These are phyloP conservation scores for Ascochyta rabiei DNA, from an alignment of 2,329 filamentous ascomycete genomes.

Conservation along the genomic window DNA sequence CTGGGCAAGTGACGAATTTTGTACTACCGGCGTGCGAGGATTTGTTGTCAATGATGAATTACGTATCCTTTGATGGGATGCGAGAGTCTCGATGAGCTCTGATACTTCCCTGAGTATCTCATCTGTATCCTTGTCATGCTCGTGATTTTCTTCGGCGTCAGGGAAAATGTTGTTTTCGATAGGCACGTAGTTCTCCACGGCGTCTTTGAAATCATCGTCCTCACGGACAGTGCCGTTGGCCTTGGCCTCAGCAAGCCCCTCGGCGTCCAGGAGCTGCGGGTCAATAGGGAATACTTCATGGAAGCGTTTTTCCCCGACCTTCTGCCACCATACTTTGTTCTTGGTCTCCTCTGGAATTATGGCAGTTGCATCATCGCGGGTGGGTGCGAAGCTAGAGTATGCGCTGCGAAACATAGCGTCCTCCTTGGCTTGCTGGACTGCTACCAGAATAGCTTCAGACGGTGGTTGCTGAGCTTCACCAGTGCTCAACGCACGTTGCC, in stretches of 20 bases:
- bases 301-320: conserved; percentile 68
- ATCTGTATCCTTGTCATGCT: conserved; percentile 67
- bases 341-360: conserved; percentile 71
- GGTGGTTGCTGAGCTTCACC: conserved; percentile 62
- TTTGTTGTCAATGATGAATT: conserved; percentile 71
- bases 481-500: conserved; percentile 73
- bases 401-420: conserved; percentile 77
- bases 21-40: conserved; percentile 68
- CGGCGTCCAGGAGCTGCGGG: conserved; percentile 48
- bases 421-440: conserved; percentile 66
- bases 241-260: conserved; percentile 46
- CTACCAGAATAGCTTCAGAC: conserved; percentile 48
- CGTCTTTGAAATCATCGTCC: conserved; percentile 45
- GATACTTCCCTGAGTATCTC: conserved; percentile 75
- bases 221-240: conserved; percentile 46
- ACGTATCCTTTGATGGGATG: conserved; percentile 80
- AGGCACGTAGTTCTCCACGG: conserved; percentile 47
- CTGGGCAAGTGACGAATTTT: conserved; percentile 66
- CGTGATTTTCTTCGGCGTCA: conserved; percentile 43
- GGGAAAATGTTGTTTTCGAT: conserved; percentile 30
- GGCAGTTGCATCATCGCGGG: conserved; percentile 73
- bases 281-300: conserved; percentile 67
- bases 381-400: conserved; percentile 81
- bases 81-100: conserved; percentile 75
- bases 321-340: conserved; percentile 78